Evolutionary conservation across 306 rosid species (phyloP).

Genomic region (Acacia crassicarpa): DNA sequence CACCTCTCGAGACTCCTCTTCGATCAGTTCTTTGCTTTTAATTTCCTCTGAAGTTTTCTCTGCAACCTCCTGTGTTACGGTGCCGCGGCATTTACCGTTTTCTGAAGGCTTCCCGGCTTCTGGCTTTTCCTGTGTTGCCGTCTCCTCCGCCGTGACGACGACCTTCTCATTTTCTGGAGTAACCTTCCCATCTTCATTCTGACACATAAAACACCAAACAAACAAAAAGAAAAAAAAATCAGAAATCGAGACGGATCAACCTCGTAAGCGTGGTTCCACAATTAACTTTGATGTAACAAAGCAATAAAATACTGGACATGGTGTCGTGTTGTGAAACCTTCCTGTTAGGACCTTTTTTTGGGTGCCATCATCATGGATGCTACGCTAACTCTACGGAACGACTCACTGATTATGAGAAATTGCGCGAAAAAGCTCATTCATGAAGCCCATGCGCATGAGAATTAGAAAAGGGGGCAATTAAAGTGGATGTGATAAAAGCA

Average conservation of each 20-base stretch:
- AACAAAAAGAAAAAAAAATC: neutral
- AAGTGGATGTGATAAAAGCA: neutral
- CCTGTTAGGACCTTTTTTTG: slow-evolving; percentile 17
- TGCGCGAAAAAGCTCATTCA: neutral
- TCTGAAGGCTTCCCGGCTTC: neutral
- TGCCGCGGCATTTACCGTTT: neutral
- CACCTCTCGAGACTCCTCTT: neutral
- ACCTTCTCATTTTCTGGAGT: slow-evolving; percentile 28
- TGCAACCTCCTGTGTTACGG: neutral
- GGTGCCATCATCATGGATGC: slow-evolving; percentile 29
- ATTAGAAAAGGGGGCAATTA: neutral
- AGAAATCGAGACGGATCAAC: neutral
- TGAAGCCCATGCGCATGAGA: neutral
- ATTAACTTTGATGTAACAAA: neutral
- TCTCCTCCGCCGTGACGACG: slow-evolving; percentile 15
- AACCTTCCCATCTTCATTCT: slow-evolving; percentile 36
- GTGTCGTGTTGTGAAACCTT: neutral
- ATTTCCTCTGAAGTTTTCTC: slow-evolving; percentile 5
- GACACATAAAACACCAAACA: neutral
- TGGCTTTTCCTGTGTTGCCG: slow-evolving; percentile 23
- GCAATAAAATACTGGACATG: neutral
- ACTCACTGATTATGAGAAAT: slow-evolving; percentile 9
- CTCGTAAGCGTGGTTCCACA: neutral
- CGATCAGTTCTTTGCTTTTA: neutral
- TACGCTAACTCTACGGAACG: neutral